phyloP scores from a whole-genome alignment of 73 alveolate species.

The Paramecium sexaurelia region DNA sequence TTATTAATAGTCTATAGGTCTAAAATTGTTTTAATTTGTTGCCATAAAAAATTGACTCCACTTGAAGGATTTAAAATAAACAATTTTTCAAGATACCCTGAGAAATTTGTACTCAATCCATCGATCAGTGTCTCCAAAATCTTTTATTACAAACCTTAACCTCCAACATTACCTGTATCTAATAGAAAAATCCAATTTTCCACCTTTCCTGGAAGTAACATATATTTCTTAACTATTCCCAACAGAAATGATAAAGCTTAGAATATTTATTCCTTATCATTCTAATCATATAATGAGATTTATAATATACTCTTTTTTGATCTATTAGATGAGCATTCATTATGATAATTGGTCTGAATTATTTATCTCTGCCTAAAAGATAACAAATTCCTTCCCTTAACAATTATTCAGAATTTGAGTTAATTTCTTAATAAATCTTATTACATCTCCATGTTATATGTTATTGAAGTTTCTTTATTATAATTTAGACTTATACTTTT shows the following conservation, averaged over 20 bases:
- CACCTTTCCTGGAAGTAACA: conserved; percentile 63
- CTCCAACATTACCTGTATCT: conserved; percentile 45
- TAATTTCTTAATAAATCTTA: conserved; percentile 35
- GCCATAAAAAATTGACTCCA: conserved; percentile 36
- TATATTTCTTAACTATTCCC: conserved; percentile 58
- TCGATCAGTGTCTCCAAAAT: conserved; percentile 45
- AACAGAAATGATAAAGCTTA: conserved; percentile 45
- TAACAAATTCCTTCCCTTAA: conserved; percentile 49
- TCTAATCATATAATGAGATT: not conserved
- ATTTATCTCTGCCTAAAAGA: conserved; percentile 63
- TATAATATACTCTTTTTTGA: conserved; percentile 40
- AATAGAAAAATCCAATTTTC: conserved; percentile 63
- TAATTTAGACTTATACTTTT: conserved; percentile 21
- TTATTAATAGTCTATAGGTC: not conserved
- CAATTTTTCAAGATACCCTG: conserved; percentile 32
- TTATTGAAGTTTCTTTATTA: not conserved
- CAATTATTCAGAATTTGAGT: not conserved
- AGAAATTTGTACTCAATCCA: conserved; percentile 24
- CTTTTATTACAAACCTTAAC: conserved; percentile 16
- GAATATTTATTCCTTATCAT: conserved; percentile 41
- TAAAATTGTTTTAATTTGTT: not conserved
- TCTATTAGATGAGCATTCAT: conserved; percentile 52
- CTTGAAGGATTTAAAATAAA: conserved; percentile 24
- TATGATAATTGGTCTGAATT: conserved; percentile 59
- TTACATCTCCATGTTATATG: conserved; percentile 55